Conservation (phyloP, 495 filamentous ascomycete species). For the Viridothelium virens region DNA sequence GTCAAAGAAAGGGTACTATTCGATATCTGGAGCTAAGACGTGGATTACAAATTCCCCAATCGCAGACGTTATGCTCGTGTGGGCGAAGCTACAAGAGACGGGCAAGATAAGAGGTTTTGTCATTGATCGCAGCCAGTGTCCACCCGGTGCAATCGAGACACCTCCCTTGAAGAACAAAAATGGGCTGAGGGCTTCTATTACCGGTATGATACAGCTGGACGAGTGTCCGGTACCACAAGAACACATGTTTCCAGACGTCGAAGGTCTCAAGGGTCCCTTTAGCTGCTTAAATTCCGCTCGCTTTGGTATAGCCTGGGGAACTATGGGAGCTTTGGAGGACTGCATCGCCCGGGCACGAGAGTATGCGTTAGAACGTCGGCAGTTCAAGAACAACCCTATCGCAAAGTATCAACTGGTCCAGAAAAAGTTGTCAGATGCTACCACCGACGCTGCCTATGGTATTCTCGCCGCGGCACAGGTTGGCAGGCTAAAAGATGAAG, state of each 20-base stretch:
- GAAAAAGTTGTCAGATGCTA: conserved; percentile 91
- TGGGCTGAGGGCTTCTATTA: conserved; percentile 84
- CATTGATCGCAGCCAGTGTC: conserved; percentile 72
- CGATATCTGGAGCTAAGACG: conserved; percentile 81
- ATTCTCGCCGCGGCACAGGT: conserved; percentile 81
- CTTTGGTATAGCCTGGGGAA: conserved; percentile 87
- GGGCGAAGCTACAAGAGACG: conserved; percentile 84
- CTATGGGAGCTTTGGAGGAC: conserved; percentile 90
- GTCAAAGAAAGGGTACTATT: conserved; percentile 73
- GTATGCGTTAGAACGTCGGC: conserved; percentile 84
- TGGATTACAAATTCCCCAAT: conserved; percentile 99
- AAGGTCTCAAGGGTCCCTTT: conserved; percentile 84
- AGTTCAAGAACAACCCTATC: conserved; percentile 93
- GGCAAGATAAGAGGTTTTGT: conserved; percentile 95
- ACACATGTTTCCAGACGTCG: conserved; percentile 90
- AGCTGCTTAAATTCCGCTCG: conserved; percentile 88
- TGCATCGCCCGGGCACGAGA: conserved; percentile 69
- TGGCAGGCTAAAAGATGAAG: conserved; percentile 85
- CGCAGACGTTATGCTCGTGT: conserved; percentile 81
- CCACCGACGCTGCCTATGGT: conserved; percentile 85
- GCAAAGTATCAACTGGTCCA: conserved; percentile 98
- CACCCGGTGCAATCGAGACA: conserved; percentile 81
- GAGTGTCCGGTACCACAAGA: conserved; percentile 78
- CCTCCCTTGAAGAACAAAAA: conserved; percentile 93
- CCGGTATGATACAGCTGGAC: conserved; percentile 95